A percentile compares a stretch with the other conserved stretches of the same genome.
phyloP scores from a whole-genome alignment of 139 green algal species.

The Astrephomene gubernaculifera region DNA sequence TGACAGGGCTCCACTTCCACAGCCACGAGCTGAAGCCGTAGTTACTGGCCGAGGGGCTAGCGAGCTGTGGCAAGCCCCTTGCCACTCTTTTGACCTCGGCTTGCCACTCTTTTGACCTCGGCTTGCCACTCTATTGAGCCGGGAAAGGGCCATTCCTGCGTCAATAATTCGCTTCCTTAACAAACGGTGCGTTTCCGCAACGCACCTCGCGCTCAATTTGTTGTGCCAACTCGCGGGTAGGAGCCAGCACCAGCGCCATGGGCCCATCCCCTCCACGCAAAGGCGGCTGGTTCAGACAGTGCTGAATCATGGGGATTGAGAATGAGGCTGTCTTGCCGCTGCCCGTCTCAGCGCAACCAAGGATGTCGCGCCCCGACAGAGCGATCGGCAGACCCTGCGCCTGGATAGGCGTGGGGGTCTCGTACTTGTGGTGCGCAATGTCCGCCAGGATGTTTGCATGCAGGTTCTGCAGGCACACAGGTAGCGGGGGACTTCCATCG shows the following conservation, averaged over 20 bases:
- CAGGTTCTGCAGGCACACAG: conserved; percentile 71
- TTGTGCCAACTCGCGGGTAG: conserved; percentile 98
- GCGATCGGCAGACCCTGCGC: conserved; percentile 88
- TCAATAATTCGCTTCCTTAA: too few relatives aligned
- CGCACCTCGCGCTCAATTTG: conserved; percentile 99
- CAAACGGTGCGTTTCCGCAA: not conserved
- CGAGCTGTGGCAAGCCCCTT: too few relatives aligned
- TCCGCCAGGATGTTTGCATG: conserved; percentile 83
- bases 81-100: too few relatives aligned
- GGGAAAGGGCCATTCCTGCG: too few relatives aligned
- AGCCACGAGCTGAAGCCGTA: too few relatives aligned
- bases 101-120: too few relatives aligned
- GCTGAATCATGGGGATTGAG: conserved; percentile 91
- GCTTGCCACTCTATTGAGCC: too few relatives aligned
- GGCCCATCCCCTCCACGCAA: conserved; percentile 83
- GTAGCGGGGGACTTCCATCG: not conserved
- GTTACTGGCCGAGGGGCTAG: too few relatives aligned
- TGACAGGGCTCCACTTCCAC: too few relatives aligned
- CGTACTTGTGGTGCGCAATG: conserved; percentile 86
- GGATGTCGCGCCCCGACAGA: conserved; percentile 83
- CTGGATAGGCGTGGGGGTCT: conserved; percentile 92
- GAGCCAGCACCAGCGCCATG: conserved; percentile 97
- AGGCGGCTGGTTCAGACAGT: conserved; percentile 77
- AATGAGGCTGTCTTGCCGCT: conserved; percentile 91
- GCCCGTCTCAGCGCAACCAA: conserved; percentile 94